Conservation (phyloP, 495 filamentous ascomycete species). For the Cercophora scortea region DNA sequence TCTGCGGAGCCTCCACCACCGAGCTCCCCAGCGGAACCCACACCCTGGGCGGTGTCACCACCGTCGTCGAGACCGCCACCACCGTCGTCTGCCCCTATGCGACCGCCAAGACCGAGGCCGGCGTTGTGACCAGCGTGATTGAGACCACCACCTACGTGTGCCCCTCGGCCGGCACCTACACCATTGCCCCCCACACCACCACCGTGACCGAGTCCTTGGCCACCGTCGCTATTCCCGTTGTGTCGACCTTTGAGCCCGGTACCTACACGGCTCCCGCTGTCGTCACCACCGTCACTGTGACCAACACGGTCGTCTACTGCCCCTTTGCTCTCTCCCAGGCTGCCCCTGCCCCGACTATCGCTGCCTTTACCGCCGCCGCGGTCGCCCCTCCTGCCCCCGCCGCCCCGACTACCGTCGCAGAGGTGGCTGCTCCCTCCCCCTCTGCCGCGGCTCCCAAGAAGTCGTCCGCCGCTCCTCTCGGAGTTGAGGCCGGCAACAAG, state of each 20-base stretch:
- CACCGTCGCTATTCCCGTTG: constrained; percentile 57
- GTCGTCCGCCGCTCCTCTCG: constrained; percentile 6
- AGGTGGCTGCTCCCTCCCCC: constrained; percentile 12
- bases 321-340: constrained; percentile 44
- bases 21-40: constrained; percentile 55
- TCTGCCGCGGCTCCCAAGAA: constrained; percentile 16
- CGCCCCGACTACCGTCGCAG: constrained; percentile 7
- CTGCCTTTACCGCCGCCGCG: constrained; percentile 10
- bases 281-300: constrained; percentile 61
- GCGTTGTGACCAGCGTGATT: constrained; percentile 62
- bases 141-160: constrained; percentile 69
- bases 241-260: constrained; percentile 58
- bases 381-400: constrained; percentile 7
- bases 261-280: constrained; percentile 65
- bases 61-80: constrained; percentile 59
- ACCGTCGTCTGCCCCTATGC: constrained; percentile 69
- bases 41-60: constrained; percentile 73
- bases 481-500: constrained; percentile 22
- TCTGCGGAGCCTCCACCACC: constrained; percentile 57
- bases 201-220: constrained; percentile 43
- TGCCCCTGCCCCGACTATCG: constrained; percentile 16
- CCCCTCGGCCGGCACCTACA: constrained; percentile 74
- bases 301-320: constrained; percentile 63
- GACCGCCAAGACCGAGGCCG: constrained; percentile 52
- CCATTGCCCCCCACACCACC: constrained; percentile 64